phyloP scores from a whole-genome alignment of 768 basidiomycete genomes.

The Hortiboletus campestris region DNA sequence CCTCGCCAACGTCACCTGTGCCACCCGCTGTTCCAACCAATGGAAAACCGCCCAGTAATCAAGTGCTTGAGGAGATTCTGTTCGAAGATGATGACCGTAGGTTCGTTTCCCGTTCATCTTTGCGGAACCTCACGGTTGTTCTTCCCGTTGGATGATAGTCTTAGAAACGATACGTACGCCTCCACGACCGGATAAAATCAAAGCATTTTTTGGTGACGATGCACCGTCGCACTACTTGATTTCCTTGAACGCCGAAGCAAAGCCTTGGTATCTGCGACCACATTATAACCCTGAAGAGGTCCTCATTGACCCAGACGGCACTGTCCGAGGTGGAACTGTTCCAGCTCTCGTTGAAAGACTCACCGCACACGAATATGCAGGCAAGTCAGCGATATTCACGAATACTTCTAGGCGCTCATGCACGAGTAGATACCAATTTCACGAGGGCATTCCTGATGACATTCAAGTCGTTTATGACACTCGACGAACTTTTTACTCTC shows the following conservation, averaged over 20 bases:
- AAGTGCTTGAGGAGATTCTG: not conserved
- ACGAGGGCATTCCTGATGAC: constrained; percentile 66
- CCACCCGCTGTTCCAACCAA: constrained; percentile 12
- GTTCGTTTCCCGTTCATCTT: not conserved
- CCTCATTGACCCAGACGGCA: constrained; percentile 60
- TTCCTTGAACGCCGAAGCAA: constrained; percentile 38
- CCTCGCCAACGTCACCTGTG: not conserved
- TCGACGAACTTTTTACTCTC: constrained; percentile 51
- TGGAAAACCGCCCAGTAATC: constrained; percentile 5
- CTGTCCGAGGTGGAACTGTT: constrained; percentile 61
- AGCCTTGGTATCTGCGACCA: constrained; percentile 60
- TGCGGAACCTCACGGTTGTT: not conserved
- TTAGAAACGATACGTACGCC: constrained; percentile 14
- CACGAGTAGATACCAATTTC: constrained; percentile 48
- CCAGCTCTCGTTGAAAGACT: constrained; percentile 59
- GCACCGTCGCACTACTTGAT: constrained; percentile 44
- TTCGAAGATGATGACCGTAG: constrained; percentile 21
- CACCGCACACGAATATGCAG: constrained; percentile 60
- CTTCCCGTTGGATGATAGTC: constrained; percentile 9
- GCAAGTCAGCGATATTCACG: constrained; percentile 33
- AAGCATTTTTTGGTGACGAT: constrained; percentile 51
- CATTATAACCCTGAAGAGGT: constrained; percentile 57
- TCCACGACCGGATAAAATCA: constrained; percentile 40
- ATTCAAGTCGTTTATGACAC: constrained; percentile 62
- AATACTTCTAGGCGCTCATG: not conserved